Evolutionary conservation across 2,329 filamentous ascomycete genomes (phyloP), one percentile per base, ranked within the genome.

Genomic region (Orbilia quercus): DNA sequence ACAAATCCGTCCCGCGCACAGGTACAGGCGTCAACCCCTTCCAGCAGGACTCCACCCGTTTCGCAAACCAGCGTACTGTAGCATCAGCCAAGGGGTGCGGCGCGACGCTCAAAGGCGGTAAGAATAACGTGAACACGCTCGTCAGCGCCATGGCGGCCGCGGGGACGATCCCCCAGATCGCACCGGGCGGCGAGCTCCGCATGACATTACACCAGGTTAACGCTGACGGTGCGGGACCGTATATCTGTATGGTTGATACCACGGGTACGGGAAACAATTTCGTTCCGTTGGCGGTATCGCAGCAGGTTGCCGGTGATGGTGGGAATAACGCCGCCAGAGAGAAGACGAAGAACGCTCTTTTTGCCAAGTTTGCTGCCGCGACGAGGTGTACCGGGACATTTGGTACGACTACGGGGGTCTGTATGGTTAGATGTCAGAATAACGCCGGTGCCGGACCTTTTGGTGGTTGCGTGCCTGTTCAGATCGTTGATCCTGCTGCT

Each of bases 401-500:
- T 3, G 87, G 85, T 14, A 87, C 86, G 34, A 82, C 87, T 80
- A 79, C 81, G 38, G 86, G 86, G 76, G 83, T 88, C 76, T 89
- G 87, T 81, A 84, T 89, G 76, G 86, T 89, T 50, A 83, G 86
- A 22, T 88, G 86, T 81, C 80, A 87, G 81, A 89, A 89, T 79
- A 82, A 81, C 0, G 86, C 86, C 28, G 80, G 83, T 60, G 86
- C 86, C 38, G 87, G 87, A 9, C 87, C 87, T 23, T 89, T 89
- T 76, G 87, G 87, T 60, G 86, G 86, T 47, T 85, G 86, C 75
- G 83, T 87, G 14, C 84, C 85, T 5, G 83, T 87, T 6, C 85
- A 87, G 79, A 84, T 83, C 14, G 38, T 60, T 7, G 53, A 57
- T 18, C 18, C 53, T 16, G 53, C 53, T 25, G 14, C 5, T 12